Conservation (phyloP, 805 yeast species). For the Lipomyces yamanashiensis region DNA sequence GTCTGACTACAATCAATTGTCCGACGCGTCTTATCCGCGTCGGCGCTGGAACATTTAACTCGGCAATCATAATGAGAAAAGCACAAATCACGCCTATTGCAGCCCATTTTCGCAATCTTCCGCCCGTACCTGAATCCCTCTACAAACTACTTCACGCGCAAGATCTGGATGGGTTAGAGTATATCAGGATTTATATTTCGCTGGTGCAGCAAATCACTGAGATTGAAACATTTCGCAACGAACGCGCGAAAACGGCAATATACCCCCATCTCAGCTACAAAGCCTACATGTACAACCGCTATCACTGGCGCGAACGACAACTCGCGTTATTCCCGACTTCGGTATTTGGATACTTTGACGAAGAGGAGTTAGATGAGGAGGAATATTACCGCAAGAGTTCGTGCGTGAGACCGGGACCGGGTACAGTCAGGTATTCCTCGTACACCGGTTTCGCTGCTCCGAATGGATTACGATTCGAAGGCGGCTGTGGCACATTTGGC, state of each 20-base stretch:
- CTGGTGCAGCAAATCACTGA: slow-evolving; percentile 14
- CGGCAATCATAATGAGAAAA: too few species aligned
- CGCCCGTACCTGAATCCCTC: slow-evolving; percentile 19
- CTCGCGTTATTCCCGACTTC: not conserved
- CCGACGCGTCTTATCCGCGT: too few species aligned
- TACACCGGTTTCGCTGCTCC: slow-evolving; percentile 25
- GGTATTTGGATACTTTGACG: slow-evolving; percentile 3
- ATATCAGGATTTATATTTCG: slow-evolving; percentile 16
- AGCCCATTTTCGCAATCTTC: not conserved
- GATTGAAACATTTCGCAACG: not conserved
- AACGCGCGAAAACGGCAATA: not conserved
- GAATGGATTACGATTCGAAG: slow-evolving; percentile 16
- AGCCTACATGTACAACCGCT: not conserved
- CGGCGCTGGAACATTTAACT: too few species aligned
- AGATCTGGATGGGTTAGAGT: slow-evolving; percentile 16
- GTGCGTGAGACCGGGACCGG: not conserved
- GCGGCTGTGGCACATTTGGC: slow-evolving; percentile 27
- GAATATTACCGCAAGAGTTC: slow-evolving; percentile 1
- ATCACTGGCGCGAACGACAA: not conserved
- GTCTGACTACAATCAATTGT: not conserved
- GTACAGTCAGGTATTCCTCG: slow-evolving; percentile 2
- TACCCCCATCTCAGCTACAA: not conserved
- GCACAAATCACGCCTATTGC: not conserved
- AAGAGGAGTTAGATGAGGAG: not conserved
- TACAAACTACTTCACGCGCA: slow-evolving; percentile 1